These are phyloP conservation scores for Sanguinoderma infundibulare DNA, from an alignment of 1,284 basidiomycete genomes.

Conservation along the genomic window DNA sequence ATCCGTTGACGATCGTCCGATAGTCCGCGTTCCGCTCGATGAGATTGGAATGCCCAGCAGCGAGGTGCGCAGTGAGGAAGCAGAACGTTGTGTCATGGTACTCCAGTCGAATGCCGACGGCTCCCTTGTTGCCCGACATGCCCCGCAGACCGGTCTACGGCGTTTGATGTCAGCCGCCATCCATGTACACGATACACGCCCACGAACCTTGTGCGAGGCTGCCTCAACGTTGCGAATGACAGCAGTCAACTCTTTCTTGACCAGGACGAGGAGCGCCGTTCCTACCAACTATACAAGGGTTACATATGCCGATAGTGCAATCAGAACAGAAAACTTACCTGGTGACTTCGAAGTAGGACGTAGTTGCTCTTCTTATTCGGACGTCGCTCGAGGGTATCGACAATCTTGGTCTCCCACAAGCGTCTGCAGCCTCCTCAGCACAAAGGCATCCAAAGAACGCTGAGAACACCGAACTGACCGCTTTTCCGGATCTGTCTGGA, in stretches of 20 bases:
- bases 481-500: constrained; percentile 96
- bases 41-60: constrained; percentile 90
- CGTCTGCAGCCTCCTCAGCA: constrained; percentile 49
- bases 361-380: constrained; percentile 76
- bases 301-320: neutral
- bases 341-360: constrained; percentile 89
- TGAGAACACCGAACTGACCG: constrained; percentile 49
- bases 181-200: neutral
- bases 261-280: constrained; percentile 88
- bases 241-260: constrained; percentile 76
- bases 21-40: constrained; percentile 95
- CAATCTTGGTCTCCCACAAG: constrained; percentile 86
- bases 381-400: constrained; percentile 77
- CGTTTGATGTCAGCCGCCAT: neutral
- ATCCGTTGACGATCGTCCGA: constrained; percentile 80
- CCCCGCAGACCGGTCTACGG: constrained; percentile 91
- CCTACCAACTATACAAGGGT: constrained; percentile 78
- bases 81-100: constrained; percentile 92
- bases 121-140: constrained; percentile 98
- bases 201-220: constrained; percentile 83
- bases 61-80: constrained; percentile 95
- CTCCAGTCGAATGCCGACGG: constrained; percentile 91
- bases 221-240: constrained; percentile 92
- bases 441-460: neutral
- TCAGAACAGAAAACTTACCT: constrained; percentile 51